These are phyloP conservation scores for Hypsizygus ulmarius DNA, from an alignment of 1,284 basidiomycete species.

Conservation along the genomic window DNA sequence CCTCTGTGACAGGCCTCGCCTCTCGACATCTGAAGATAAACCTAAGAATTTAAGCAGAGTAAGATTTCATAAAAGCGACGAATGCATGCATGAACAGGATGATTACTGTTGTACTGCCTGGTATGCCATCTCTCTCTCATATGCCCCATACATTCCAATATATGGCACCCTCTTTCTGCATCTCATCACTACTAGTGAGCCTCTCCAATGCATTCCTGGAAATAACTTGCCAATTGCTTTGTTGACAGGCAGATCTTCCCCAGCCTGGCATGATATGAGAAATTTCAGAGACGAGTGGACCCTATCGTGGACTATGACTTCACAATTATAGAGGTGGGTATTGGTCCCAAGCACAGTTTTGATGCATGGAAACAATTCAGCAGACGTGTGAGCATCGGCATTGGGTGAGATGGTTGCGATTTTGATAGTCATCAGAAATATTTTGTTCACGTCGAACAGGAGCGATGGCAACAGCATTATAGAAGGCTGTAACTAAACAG, in stretches of 20 bases:
- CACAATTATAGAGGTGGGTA: constrained; percentile 1
- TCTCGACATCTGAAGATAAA: no score
- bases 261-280: constrained; percentile 2
- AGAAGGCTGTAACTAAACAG: background rate
- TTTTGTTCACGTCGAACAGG: background rate
- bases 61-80: no score
- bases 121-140: background rate
- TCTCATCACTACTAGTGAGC: constrained; percentile 5
- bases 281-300: background rate
- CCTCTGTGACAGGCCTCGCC: no score
- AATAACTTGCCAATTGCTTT: background rate
- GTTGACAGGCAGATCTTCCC: constrained; percentile 2
- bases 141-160: background rate
- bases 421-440: background rate
- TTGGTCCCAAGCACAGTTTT: background rate
- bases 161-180: background rate
- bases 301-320: background rate
- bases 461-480: constrained; percentile 1
- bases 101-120: background rate
- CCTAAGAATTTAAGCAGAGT: no score
- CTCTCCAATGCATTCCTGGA: background rate
- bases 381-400: background rate
- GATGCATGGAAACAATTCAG: constrained; percentile 1
- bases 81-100: background rate
- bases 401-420: constrained; percentile 1